Base-by-base conservation (phyloP, 2,329 filamentous ascomycete genomes). In the Ophiocordyceps robertsii region DNA sequence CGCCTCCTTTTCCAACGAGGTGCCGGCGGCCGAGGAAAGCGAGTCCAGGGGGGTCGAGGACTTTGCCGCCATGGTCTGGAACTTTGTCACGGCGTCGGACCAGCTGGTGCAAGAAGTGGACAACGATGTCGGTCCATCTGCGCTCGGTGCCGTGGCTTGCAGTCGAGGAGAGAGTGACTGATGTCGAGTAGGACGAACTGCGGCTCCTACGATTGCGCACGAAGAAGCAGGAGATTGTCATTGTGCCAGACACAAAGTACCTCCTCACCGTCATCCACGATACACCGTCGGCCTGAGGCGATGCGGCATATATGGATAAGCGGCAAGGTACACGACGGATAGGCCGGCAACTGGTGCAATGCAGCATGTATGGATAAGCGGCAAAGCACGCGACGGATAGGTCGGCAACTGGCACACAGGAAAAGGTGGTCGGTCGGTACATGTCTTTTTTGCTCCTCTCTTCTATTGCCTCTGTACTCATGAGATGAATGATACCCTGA, bases 211-310 rank as follows among this genome's bases (percentile, higher is more conserved):
- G 84, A 48, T 58, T 93, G 49, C 74, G 86, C 49, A 90, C 84
- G n/a, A 87, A 80, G 67, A 88, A 84, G 60, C 83, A 88, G 52
- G 86, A 93, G 60, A 65, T 92, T 47, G 82, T 92, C 45, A 85
- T 92, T 54, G 82, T 90, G 17, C 84, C 84, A 59, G 85, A 90
- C 59, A 56, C 74, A 35, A 88, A 85, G 55, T 93, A 84, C 61
- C 68, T 92, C 38, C 70, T 90, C 32, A 77, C 89, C 43, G 81
- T 88, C 32, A 75, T 90, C 43, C 84, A 90, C 62, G 84, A 89
- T 57, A 87, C 84, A n/a, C 80, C 83, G 33, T 73, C 77, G 9
- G 79, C 77, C 53, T 84, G 62, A 60, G 47, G 29, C 30, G 37
- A 30, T 41, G 37, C n/a, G 9, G n/a, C 31, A n/a, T 5, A 32